A percentile compares a stretch with the other conserved stretches of the same genome.
phyloP scores from a whole-genome alignment of 805 yeast genomes.

The Middelhovenomyces tepae region DNA sequence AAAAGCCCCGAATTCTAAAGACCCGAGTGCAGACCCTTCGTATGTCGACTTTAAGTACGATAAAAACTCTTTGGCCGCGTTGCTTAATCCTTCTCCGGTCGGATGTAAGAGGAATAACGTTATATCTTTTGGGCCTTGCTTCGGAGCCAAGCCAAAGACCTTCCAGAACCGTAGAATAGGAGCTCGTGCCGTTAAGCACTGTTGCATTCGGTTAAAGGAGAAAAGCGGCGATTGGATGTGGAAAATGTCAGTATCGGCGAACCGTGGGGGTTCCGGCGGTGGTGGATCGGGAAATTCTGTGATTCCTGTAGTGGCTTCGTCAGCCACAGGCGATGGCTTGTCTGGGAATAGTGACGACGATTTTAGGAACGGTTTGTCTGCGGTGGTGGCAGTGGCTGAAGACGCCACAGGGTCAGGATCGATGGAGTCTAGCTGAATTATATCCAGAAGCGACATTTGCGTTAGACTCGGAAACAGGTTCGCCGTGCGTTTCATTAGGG shows the following conservation, averaged over 20 bases:
- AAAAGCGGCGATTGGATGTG: slow-evolving; percentile 23
- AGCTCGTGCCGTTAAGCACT: slow-evolving; percentile 26
- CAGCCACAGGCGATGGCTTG: slow-evolving; percentile 1
- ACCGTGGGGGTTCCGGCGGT: slow-evolving; percentile 1
- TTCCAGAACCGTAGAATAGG: slow-evolving; percentile 34
- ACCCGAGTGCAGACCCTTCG: slow-evolving; percentile 29
- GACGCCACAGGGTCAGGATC: too few relatives aligned
- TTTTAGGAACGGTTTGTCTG: too few relatives aligned
- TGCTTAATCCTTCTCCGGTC: slow-evolving; percentile 16
- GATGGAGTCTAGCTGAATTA: too few relatives aligned
- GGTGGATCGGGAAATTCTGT: slow-evolving; percentile 9
- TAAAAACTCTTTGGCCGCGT: slow-evolving; percentile 19
- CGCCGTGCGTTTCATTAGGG: slow-evolving; percentile 8
- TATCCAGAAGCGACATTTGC: slow-evolving; percentile 9
- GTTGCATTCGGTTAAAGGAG: slow-evolving; percentile 20
- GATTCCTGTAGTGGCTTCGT: slow-evolving; percentile 1
- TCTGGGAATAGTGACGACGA: background rate
- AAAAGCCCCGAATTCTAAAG: slow-evolving; percentile 11
- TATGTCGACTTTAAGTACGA: slow-evolving; percentile 23
- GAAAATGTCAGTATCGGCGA: background rate
- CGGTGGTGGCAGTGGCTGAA: too few relatives aligned
- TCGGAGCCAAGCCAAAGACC: slow-evolving; percentile 29
- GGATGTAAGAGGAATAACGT: slow-evolving; percentile 24
- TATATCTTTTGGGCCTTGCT: slow-evolving; percentile 23
- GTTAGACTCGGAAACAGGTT: slow-evolving; percentile 11